Conservation (phyloP, 345 rosid genomes). For the Citrus medica region DNA sequence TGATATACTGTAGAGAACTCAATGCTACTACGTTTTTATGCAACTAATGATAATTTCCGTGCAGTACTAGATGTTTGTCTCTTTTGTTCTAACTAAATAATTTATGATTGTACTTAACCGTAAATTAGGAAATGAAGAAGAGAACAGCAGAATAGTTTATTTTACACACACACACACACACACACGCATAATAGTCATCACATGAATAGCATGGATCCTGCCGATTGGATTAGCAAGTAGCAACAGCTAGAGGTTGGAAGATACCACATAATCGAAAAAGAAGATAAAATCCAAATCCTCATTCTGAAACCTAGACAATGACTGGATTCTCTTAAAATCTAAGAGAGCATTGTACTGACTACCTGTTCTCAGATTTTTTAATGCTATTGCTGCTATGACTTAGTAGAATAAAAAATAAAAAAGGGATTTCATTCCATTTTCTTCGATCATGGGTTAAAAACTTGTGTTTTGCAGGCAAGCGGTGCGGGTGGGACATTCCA, state of each 20-base stretch:
- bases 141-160: background rate
- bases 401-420: too few relatives aligned
- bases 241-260: background rate
- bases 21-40: background rate
- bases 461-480: conserved; percentile 31
- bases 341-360: background rate
- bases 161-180: too few relatives aligned
- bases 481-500: conserved; percentile 19
- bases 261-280: background rate
- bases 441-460: background rate
- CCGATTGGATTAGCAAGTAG: background rate
- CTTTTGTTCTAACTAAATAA: background rate
- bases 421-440: too few relatives aligned
- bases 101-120: background rate
- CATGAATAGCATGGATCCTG: background rate
- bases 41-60: too few relatives aligned
- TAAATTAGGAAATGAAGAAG: background rate
- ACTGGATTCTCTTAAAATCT: background rate
- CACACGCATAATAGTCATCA: background rate
- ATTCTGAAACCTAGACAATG: background rate
- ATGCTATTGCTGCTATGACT: background rate
- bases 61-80: too few relatives aligned
- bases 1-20: background rate
- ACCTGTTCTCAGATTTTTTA: background rate
- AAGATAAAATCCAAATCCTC: background rate